Base-by-base conservation (phyloP, 192 early-diverging fungal species). In the Coemansia interrupta region DNA sequence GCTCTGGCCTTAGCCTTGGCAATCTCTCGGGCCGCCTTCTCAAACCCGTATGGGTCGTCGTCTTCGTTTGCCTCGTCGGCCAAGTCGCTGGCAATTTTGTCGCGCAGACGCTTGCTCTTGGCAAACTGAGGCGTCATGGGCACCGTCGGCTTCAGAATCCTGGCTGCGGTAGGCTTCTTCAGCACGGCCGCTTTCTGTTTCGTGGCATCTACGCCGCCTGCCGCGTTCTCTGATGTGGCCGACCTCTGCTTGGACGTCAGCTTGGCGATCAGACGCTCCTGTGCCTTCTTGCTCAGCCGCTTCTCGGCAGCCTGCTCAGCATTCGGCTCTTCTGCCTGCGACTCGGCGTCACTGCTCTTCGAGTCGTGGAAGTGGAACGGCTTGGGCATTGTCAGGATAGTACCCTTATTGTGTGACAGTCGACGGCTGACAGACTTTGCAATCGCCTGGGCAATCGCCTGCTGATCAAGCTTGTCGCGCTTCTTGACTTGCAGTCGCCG, bases 41-140 rank as follows among this genome's bases (percentile, higher is more conserved):
- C 32, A 36, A 36, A 36, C 32, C 32, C 32, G 9, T 8, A 36
- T 36, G 32, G 32, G 9, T 36, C 32, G 32, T 7, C 9, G 32
- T 36, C 32, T 3, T 36, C 32, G 32, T 2, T 7, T 11, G 32
- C 32, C 1, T 6, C 32, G 32, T 36, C 32, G 32, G 32, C 10
- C 5, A 8, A 36, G 5, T 36, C 32, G 10, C 9, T 36, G 32
- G 6, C 10, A 11, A 8, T 11, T 3, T 54, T 63, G 48, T 55
- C 56, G 52, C 73, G 73, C 12, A 52, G 17, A 17, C 74, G 68
- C 64, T 68, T 70, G 54, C 49, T 53, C 41, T 69, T 77, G 2
- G 74, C 74, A 58, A 77, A 77, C 46, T 70, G 74, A 3, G 74
- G 74, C 13, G 74, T 77, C 55, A 58, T 61, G 11, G 74, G 74